Evolutionary conservation across 1,284 basidiomycete species (phyloP).

Genomic region (Wallemia mellicola): DNA sequence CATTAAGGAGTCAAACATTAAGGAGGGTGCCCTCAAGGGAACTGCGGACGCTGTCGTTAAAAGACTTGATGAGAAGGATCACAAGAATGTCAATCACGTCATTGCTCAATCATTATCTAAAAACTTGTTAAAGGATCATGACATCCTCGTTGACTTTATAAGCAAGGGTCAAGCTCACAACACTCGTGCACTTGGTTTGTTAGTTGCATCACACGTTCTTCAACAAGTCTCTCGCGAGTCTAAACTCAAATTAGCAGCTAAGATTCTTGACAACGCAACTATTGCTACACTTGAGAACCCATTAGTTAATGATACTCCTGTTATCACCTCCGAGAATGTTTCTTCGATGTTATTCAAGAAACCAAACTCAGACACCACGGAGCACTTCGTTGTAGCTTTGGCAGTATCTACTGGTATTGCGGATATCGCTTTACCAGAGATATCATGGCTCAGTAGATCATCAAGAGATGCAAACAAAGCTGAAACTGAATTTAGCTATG

Average conservation of each 20-base stretch:
- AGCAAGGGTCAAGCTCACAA: not conserved
- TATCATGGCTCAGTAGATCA: not conserved
- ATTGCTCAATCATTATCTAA: conserved; percentile 1
- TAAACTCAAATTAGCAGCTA: not conserved
- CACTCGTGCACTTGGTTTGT: not conserved
- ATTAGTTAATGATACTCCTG: not conserved
- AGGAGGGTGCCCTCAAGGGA: not conserved
- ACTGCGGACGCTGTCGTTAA: not conserved
- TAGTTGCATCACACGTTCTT: not conserved
- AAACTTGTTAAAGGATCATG: not conserved
- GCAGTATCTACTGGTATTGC: not conserved
- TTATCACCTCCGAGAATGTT: not conserved
- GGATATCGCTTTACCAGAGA: not conserved
- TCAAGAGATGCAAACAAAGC: not conserved
- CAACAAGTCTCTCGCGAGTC: not conserved
- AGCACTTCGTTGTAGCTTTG: not conserved
- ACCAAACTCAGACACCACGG: not conserved
- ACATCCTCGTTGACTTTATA: not conserved
- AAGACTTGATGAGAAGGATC: conserved; percentile 4
- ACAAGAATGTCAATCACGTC: not conserved
- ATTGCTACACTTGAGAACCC: not conserved
- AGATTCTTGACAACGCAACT: not conserved
- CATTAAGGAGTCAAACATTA: conserved; percentile 4
- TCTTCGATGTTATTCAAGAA: not conserved
- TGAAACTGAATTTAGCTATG: not conserved